phyloP scores from a whole-genome alignment of 2,329 filamentous ascomycete species.

The Plectosphaerella plurivora region DNA sequence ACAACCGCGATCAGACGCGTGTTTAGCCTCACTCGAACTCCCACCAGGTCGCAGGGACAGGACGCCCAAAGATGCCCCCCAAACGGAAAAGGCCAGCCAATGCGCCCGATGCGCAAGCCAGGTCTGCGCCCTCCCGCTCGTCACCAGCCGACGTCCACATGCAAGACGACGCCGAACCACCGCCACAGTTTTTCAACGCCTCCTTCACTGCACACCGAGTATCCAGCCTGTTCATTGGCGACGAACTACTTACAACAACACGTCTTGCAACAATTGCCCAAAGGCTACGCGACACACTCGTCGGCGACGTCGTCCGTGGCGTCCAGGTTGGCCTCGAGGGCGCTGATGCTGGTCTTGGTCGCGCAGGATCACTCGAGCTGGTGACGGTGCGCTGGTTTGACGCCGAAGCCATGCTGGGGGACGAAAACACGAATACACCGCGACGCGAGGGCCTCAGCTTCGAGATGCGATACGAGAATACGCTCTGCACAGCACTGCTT shows the following conservation, averaged over 20 bases:
- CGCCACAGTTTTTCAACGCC: constrained; percentile 49
- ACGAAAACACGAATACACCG: constrained; percentile 4
- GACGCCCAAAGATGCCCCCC: background rate
- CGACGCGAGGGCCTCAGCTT: constrained; percentile 32
- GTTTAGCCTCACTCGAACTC: too few species aligned
- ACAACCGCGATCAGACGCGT: too few species aligned
- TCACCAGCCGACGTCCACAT: background rate
- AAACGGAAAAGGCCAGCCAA: background rate
- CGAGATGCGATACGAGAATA: constrained; percentile 48
- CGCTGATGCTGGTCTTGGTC: constrained; percentile 25
- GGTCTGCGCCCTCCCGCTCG: background rate
- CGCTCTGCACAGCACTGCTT: constrained; percentile 44
- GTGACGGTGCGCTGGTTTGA: constrained; percentile 45
- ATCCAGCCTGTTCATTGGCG: constrained; percentile 47
- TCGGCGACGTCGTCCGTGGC: constrained; percentile 56
- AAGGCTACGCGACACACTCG: constrained; percentile 48
- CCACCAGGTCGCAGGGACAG: too few species aligned
- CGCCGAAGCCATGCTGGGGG: constrained; percentile 24
- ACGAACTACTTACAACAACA: constrained; percentile 26
- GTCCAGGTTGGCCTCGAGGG: constrained; percentile 47
- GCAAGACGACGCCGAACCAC: constrained; percentile 12
- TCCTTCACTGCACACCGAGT: constrained; percentile 54
- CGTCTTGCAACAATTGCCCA: constrained; percentile 40
- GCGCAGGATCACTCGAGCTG: constrained; percentile 37
- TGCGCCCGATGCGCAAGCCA: background rate